Base-by-base conservation (phyloP, 2,329 filamentous ascomycete genomes). In the Penicillium sp. region DNA sequence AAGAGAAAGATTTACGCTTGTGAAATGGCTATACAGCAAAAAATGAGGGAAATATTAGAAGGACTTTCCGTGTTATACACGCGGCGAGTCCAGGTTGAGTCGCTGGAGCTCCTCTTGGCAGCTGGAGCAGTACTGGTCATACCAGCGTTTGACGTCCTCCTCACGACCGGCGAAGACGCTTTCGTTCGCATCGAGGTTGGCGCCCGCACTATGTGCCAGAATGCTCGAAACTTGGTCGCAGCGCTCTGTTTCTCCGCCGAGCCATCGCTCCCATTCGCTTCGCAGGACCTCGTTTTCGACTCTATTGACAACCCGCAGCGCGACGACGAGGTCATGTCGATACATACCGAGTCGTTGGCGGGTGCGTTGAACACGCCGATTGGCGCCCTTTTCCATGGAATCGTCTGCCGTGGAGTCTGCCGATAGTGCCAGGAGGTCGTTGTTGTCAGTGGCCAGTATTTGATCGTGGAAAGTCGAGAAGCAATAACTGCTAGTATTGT, bases 201-300 rank as follows among this genome's bases (percentile, higher is more conserved):
- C 2, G 42, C 67, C 67, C 18, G 58, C 54, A 7, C 49, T 57
- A 24, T 59, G 47, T 21, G 64, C 62, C 11, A 83, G 67, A 63
- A 85, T 72, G 14, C 67, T 69, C 42, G 80, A 78, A 7, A 85
- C 71, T 66, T 88, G 83, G 56, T 84, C 83, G 71, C 94, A 99
- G 49, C 89, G 83, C 33, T 79, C 73, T 61, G 85, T 87, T 75
- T 99, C 94, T 63, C 90, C 87, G 3, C 83, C 74, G 28, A 97
- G 81, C 92, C 93, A 99, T 61, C 90, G 89, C 75, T 96, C 92
- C 87, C 91, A 99, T 71, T 97, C 93, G 0, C 88, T 88, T 66
- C 85, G 83, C 54, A 97, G 74, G 70, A 96, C 87, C 71, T 97
- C 91, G 58, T 83, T 82, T 77, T 97, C 94, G 26, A 97, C 85